Percentiles rank a stretch among this genome's conserved stretches.
These are phyloP conservation scores for Ophiostoma fasciatum DNA, from an alignment of 2,329 filamentous ascomycete species.

Conservation along the genomic window DNA sequence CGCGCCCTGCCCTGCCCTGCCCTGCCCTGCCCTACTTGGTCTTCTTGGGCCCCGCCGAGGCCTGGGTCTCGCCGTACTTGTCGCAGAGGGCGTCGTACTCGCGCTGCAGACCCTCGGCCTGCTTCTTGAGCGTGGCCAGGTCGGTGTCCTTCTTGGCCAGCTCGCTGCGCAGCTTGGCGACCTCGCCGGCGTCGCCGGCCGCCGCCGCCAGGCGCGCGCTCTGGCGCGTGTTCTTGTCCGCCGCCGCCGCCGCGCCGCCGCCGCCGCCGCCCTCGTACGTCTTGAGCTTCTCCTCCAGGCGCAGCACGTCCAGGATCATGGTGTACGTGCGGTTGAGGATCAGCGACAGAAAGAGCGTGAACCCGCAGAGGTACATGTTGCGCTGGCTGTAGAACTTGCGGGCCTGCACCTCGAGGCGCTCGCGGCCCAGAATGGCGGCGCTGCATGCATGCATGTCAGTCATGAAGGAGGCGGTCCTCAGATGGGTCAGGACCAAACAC, in stretches of 20 bases:
- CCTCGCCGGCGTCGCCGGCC: slow-evolving; percentile 61
- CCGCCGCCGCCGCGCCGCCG: slow-evolving; percentile 6
- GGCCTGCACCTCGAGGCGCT: slow-evolving; percentile 95
- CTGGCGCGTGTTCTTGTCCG: slow-evolving; percentile 45
- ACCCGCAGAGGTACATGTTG: slow-evolving; percentile 99
- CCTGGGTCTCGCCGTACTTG: slow-evolving; percentile 50
- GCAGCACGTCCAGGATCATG: slow-evolving; percentile 84
- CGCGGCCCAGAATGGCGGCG: slow-evolving; percentile 67
- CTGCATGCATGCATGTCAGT: slow-evolving; percentile 18
- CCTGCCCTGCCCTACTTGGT: slow-evolving; percentile 25
- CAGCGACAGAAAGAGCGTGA: slow-evolving; percentile 95
- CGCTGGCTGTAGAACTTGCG: slow-evolving; percentile 99
- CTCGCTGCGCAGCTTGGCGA: slow-evolving; percentile 54
- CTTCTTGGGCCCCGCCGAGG: slow-evolving; percentile 42
- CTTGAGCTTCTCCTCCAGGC: slow-evolving; percentile 86
- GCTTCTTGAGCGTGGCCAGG: slow-evolving; percentile 81
- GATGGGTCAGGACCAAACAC: slow-evolving; percentile 15
- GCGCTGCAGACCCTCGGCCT: slow-evolving; percentile 65
- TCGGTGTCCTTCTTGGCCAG: slow-evolving; percentile 70
- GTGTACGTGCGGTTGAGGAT: slow-evolving; percentile 98
- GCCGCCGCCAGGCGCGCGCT: slow-evolving; percentile 51
- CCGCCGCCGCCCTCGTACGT: slow-evolving; percentile 64
- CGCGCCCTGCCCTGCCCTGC: too few relatives aligned
- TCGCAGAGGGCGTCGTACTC: slow-evolving; percentile 83
- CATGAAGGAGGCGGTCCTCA: neutral